These are phyloP conservation scores for Oxalis stricta DNA, from an alignment of 441 rosid genomes.

Conservation along the genomic window DNA sequence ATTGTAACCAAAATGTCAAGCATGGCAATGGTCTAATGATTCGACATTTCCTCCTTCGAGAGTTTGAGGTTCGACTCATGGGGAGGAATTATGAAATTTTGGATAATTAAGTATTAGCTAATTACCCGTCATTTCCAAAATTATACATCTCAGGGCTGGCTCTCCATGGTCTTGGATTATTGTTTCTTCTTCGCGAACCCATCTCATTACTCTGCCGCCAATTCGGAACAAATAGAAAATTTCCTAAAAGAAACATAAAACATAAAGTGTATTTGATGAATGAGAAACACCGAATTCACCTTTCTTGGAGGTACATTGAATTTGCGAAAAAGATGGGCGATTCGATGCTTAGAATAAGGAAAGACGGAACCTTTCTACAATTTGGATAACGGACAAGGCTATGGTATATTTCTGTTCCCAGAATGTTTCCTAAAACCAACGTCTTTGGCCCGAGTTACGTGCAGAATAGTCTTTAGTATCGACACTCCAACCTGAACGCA, in stretches of 20 bases:
- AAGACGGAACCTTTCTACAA: slow-evolving; percentile 19
- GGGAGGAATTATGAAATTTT: no score
- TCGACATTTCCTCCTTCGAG: no score
- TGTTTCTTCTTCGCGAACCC: slow-evolving; percentile 27
- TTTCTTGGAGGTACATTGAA: slow-evolving; percentile 25
- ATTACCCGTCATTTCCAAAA: slow-evolving; percentile 24
- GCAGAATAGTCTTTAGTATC: slow-evolving; percentile 22
- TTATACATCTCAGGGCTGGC: slow-evolving; percentile 14
- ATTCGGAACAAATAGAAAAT: no score
- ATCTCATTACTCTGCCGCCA: slow-evolving; percentile 9
- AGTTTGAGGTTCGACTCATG: no score
- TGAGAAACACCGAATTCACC: slow-evolving; percentile 10
- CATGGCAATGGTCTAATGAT: no score
- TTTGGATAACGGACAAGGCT: slow-evolving; percentile 14
- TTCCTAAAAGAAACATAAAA: no score
- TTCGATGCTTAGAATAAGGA: slow-evolving; percentile 21
- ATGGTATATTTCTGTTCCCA: slow-evolving; percentile 20
- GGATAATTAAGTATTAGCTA: not conserved
- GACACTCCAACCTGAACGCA: slow-evolving; percentile 23
- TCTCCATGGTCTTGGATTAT: slow-evolving; percentile 12
- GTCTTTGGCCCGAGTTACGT: slow-evolving; percentile 26
- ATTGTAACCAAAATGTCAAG: not conserved
- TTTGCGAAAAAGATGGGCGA: slow-evolving; percentile 27
- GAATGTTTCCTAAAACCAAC: slow-evolving; percentile 19
- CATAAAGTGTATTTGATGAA: not conserved